Evolutionary conservation across 2,329 filamentous ascomycete genomes (phyloP).

Genomic region (Talaromyces rugulosus): DNA sequence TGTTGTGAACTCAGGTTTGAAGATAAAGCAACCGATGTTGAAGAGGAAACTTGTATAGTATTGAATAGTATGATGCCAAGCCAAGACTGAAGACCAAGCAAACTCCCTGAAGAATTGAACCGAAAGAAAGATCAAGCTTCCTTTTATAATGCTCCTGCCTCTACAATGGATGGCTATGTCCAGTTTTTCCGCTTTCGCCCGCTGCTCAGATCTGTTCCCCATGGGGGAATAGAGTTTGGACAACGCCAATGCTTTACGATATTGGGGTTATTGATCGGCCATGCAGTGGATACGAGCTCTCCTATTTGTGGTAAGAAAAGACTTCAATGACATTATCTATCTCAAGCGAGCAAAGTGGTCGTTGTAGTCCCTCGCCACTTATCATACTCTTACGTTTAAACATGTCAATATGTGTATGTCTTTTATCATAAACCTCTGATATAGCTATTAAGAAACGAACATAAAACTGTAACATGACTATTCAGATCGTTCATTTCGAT

Average conservation of each 20-base stretch:
- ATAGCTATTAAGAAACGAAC: too few species aligned
- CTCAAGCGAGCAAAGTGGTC: neutral
- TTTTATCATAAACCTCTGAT: too few species aligned
- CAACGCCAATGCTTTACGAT: neutral
- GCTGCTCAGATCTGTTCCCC: neutral
- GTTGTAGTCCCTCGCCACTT: too few species aligned
- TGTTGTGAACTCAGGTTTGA: neutral
- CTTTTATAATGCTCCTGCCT: neutral
- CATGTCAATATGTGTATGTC: neutral
- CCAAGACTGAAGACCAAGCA: neutral
- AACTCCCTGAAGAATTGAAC: neutral
- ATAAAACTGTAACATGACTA: too few species aligned
- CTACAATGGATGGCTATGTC: neutral
- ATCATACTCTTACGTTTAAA: neutral
- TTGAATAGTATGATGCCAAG: neutral
- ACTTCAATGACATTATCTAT: neutral
- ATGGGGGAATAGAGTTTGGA: neutral
- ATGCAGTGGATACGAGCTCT: neutral
- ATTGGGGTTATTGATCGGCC: neutral
- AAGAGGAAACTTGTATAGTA: neutral
- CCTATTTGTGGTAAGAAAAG: neutral
- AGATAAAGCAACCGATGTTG: neutral
- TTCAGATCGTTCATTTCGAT: neutral
- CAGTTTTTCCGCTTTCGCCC: neutral
- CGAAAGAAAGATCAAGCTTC: neutral